A percentile compares a stretch with the other conserved stretches of the same genome.
Evolutionary conservation across 306 rosid species (phyloP).

Genomic region (Vigna trinervia): DNA sequence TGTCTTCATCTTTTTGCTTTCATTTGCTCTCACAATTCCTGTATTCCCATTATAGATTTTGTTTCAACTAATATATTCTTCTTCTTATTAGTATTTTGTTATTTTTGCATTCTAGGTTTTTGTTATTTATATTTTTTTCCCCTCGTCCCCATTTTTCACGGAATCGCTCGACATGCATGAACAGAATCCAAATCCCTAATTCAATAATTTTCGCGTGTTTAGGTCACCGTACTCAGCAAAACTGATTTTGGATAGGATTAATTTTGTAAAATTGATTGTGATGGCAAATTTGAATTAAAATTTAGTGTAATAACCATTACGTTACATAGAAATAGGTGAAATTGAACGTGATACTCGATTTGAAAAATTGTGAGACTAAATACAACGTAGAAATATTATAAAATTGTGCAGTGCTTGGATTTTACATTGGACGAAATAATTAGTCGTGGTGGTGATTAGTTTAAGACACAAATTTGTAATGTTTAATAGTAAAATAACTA

Average conservation of each 20-base stretch:
- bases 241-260: not conserved
- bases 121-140: not conserved
- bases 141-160: not conserved
- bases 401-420: not conserved
- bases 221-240: not conserved
- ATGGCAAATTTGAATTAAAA: not conserved
- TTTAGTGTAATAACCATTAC: not conserved
- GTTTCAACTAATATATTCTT: not conserved
- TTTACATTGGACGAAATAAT: conserved; percentile 24
- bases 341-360: too few relatives aligned
- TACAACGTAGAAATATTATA: not conserved
- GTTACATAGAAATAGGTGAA: not conserved
- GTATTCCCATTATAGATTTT: conserved; percentile 20
- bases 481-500: not conserved
- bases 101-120: not conserved
- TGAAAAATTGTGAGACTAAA: too few relatives aligned
- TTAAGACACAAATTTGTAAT: not conserved
- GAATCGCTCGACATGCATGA: conserved; percentile 25
- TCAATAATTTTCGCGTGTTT: not conserved
- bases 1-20: conserved; percentile 60
- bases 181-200: conserved; percentile 7
- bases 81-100: not conserved
- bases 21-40: conserved; percentile 30
- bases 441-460: not conserved
- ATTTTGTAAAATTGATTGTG: not conserved